Evolutionary conservation across 2,329 filamentous ascomycete species (phyloP).

Genomic region (Colletotrichum falcatum): DNA sequence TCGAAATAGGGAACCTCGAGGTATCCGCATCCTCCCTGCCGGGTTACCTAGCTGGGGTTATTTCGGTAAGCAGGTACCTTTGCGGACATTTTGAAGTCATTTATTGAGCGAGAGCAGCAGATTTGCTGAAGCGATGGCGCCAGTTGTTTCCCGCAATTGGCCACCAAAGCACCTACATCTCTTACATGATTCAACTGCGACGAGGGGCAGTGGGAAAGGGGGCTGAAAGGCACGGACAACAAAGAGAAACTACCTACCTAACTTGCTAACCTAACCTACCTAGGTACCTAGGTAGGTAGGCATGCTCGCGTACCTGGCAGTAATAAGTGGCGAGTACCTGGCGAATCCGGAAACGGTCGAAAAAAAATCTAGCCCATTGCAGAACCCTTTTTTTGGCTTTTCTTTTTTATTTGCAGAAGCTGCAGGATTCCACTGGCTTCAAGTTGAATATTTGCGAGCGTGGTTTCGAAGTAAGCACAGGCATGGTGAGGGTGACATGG

Average conservation of each 20-base stretch:
- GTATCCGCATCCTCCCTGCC: neutral
- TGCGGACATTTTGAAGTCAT: neutral
- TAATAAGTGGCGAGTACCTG: constrained; percentile 18
- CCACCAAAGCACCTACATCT: neutral
- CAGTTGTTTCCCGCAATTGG: neutral
- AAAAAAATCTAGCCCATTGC: constrained; percentile 17
- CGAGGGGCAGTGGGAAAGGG: neutral
- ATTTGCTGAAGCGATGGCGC: neutral
- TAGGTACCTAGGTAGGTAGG: no score
- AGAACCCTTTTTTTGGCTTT: neutral
- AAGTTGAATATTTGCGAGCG: constrained; percentile 9
- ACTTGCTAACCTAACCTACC: no score
- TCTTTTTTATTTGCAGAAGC: neutral
- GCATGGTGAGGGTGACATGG: neutral
- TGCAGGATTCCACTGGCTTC: constrained; percentile 19
- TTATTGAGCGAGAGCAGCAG: neutral
- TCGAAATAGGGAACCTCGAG: constrained; percentile 1
- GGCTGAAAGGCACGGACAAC: constrained; percentile 7
- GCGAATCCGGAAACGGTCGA: constrained; percentile 16
- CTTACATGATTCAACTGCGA: constrained; percentile 6
- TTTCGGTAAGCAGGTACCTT: neutral
- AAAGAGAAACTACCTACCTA: constrained; percentile 1
- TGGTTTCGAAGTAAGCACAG: constrained; percentile 11
- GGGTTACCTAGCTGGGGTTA: neutral
- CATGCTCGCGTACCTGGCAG: constrained; percentile 11